phyloP scores from a whole-genome alignment of 768 basidiomycete species.

The Gloeophyllum trabeum region DNA sequence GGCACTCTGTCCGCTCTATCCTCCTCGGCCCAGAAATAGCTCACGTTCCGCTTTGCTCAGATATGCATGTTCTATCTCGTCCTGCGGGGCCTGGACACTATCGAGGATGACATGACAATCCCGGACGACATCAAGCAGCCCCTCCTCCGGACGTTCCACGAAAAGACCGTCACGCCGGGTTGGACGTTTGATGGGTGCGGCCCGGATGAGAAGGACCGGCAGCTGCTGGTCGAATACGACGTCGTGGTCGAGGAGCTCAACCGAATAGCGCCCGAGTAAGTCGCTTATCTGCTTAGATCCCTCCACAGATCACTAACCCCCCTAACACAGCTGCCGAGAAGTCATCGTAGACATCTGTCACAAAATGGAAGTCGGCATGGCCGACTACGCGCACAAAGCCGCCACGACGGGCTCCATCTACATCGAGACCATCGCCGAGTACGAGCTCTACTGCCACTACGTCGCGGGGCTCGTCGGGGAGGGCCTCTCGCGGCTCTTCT shows the following conservation, averaged over 20 bases:
- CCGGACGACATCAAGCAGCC: slow-evolving; percentile 80
- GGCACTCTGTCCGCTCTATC: no score
- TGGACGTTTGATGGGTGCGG: slow-evolving; percentile 82
- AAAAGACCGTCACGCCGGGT: slow-evolving; percentile 67
- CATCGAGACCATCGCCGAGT: slow-evolving; percentile 71
- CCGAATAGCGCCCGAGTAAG: slow-evolving; percentile 52
- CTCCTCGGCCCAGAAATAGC: no score
- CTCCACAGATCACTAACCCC: slow-evolving; percentile 7
- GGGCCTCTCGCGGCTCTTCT: slow-evolving; percentile 81
- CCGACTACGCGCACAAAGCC: slow-evolving; percentile 83
- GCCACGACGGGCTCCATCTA: slow-evolving; percentile 59
- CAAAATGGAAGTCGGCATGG: slow-evolving; percentile 95
- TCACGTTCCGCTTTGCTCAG: slow-evolving; percentile 26
- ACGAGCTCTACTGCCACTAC: slow-evolving; percentile 97
- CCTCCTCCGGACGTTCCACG: slow-evolving; percentile 72
- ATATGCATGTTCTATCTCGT: slow-evolving; percentile 94
- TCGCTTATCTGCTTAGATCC: slow-evolving; percentile 1
- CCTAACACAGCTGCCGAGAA: slow-evolving; percentile 43
- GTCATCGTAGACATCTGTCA: slow-evolving; percentile 74
- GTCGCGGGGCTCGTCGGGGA: slow-evolving; percentile 97
- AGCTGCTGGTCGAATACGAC: slow-evolving; percentile 76
- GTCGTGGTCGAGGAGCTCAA: slow-evolving; percentile 73
- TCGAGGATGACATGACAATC: slow-evolving; percentile 98
- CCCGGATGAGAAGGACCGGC: slow-evolving; percentile 80
- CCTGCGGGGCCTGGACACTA: slow-evolving; percentile 88